Base-by-base conservation (phyloP, 73 alveolate species). In the Paraurostyla sp. region DNA sequence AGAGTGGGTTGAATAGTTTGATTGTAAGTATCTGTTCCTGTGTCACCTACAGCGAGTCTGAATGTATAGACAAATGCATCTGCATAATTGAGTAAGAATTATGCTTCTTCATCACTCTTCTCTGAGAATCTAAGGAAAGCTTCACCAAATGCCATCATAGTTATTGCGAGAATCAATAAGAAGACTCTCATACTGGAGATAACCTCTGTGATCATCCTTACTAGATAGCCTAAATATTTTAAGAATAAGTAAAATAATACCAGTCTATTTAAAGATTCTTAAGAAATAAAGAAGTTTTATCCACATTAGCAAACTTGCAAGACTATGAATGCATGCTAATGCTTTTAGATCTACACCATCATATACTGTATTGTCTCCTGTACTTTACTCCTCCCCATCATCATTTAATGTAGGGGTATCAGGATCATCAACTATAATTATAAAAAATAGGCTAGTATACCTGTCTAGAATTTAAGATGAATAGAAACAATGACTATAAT, bases 271-370 rank as follows among this genome's bases (percentile, higher is more conserved):
- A 30, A 49, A 85, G 1, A 85, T 71, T 45, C 93, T 42, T 35
- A 85, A 43, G 93, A 85, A 85, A 45, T 85, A 85, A 18, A 85
- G 88, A 45, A 85, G 52, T 52, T 85, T 85, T 1, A 50, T 20
- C 93, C 93, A 85, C 80, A 85, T 69, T 36, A 85, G 40, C 36
- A 85, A 54, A 50, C 88, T 46, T 0, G 93, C 80, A 27, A 83
- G 33, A 18, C 86, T 43, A 43, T 46, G 78, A 58, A 83, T 60
- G 23, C 51, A 6, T 6, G 71, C 25, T 30, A 73, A 25, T 1
- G 65, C 87, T 6, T n/a, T 13, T 30, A 73, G 13, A 50, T 73
- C 87, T 6, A 65, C 25, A 65, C 58, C 82, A 6, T 58, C 82
- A 15, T 65, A 38, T 56, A 38, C 60, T 38, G 9, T 73, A 33